A percentile compares a stretch with the other conserved stretches of the same genome.
Evolutionary conservation across 306 rosid species (phyloP).

Genomic region (Sphenostylis stenocarpa): DNA sequence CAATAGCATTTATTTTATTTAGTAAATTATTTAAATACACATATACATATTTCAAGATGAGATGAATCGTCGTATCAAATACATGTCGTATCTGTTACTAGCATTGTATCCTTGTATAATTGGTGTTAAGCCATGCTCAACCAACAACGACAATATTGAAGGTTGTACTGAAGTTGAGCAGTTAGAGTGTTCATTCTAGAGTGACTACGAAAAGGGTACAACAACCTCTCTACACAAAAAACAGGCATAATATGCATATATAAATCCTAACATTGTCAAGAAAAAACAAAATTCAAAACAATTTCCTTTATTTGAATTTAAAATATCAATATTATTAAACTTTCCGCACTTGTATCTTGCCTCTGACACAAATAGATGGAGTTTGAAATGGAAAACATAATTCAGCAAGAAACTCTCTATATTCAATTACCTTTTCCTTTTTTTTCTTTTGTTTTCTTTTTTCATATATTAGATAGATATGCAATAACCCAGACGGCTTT

Average conservation of each 20-base stretch:
- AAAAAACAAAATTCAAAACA: background rate
- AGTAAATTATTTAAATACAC: too few species aligned
- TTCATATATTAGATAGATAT: background rate
- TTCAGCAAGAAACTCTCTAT: background rate
- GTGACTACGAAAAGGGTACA: background rate
- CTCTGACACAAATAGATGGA: background rate
- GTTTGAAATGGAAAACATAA: background rate
- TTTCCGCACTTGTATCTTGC: background rate
- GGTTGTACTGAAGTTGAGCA: background rate
- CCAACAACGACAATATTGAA: background rate
- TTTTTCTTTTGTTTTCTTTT: background rate
- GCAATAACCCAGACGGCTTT: background rate
- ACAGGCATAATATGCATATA: background rate
- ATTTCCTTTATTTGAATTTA: background rate
- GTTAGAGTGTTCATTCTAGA: background rate
- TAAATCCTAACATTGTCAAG: background rate
- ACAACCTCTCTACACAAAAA: background rate
- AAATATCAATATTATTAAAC: background rate
- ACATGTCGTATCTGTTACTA: too few species aligned
- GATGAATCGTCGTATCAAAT: too few species aligned
- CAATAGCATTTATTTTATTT: too few species aligned
- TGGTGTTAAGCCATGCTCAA: background rate
- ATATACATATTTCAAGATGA: too few species aligned
- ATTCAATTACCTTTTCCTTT: too few species aligned
- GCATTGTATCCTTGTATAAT: too few species aligned